Base-by-base conservation (phyloP, 768 basidiomycete genomes). In the Naganishia friedmannii region DNA sequence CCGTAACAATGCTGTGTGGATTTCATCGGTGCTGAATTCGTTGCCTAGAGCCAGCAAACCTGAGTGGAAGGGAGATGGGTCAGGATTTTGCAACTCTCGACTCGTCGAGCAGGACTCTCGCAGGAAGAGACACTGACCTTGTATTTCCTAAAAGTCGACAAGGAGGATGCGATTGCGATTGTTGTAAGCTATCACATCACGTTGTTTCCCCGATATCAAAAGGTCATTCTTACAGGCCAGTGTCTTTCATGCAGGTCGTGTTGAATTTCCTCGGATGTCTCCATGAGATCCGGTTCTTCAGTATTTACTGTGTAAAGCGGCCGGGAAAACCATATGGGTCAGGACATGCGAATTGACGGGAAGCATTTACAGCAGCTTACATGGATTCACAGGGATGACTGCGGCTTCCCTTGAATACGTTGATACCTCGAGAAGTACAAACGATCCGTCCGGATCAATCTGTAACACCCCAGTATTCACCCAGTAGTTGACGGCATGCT, bases 401-500 rank as follows among this genome's bases (percentile, higher is more conserved):
- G 26, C 56, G 4, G n/a, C 37, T 10, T 21, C 32, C 23, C 34
- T 32, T 2, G 0, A n/a, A 9, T 12, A 37, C 10, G 42, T 26
- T 19, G 60, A 63, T 26, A 63, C 56, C 21, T 69, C 68, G 29
- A 58, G 56, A 1, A 32, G 23, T 31, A 53, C 29, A 63, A 58
- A 69, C 26, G 28, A 32, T 48, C 68, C 68, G 56, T 69, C 57
- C 19, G 42, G 19, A n/a, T 58, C 23, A 17, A 7, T 19, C 2
- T 53, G 55, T 19, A 72, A 12, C 10, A 72, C 67, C 9, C 71
- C 67, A 2, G 53, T 42, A 51, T 74, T 72, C 54, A 70, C 66
- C 75, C 75, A 76, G 57, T 70, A 74, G 51, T 73, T 72, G 46
- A 74, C 28, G 1, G 72, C 72, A 54, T 71, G 63, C 37, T 69